Evolutionary conservation across 129 eudicot species (phyloP).

Genomic region (Scalesia atractyloides): DNA sequence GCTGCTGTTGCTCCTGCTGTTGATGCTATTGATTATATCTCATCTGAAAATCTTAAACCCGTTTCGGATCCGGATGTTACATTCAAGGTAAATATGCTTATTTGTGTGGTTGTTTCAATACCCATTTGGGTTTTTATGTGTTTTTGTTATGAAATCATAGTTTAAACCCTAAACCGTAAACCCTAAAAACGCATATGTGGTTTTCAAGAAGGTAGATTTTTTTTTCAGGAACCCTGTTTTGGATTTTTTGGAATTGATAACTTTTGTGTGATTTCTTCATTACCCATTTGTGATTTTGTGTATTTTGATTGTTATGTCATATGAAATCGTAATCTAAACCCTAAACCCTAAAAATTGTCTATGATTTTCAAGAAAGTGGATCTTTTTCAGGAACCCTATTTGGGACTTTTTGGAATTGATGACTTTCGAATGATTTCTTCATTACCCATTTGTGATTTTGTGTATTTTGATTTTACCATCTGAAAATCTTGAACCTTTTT

Average conservation of each 20-base stretch:
- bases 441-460: constrained; percentile 23
- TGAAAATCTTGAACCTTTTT: neutral
- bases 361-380: neutral
- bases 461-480: neutral
- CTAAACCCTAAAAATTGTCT: neutral
- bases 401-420: neutral
- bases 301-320: neutral
- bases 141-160: neutral
- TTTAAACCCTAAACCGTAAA: neutral
- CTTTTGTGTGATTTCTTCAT: neutral
- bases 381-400: neutral
- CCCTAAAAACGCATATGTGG: too few species aligned
- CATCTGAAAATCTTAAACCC: constrained; percentile 67
- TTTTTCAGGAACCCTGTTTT: neutral
- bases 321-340: neutral
- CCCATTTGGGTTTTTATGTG: too few species aligned
- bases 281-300: constrained; percentile 22
- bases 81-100: constrained; percentile 42
- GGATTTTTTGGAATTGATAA: neutral
- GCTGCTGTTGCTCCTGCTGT: constrained; percentile 37
- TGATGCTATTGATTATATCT: constrained; percentile 65
- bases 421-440: neutral
- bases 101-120: neutral
- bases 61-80: constrained; percentile 53
- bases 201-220: neutral